Evolutionary conservation across 1,284 basidiomycete species (phyloP).

Genomic region (Microbotryomycetes sp.): DNA sequence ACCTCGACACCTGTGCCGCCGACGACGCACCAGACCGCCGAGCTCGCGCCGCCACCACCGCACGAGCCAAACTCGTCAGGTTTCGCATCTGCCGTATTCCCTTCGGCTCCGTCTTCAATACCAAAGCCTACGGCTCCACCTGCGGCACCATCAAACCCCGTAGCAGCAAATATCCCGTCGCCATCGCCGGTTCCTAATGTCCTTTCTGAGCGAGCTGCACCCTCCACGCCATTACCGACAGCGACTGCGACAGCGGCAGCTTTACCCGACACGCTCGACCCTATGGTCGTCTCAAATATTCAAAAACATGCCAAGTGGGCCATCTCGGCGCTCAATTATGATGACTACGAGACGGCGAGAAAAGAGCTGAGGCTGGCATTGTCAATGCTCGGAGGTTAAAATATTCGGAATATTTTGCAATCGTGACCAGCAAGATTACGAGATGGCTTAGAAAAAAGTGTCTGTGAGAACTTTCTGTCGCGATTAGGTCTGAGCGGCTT

Average conservation of each 20-base stretch:
- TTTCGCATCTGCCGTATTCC: not conserved
- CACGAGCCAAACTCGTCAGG: not conserved
- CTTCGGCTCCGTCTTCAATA: slow-evolving; percentile 17
- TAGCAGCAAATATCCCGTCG: slow-evolving; percentile 37
- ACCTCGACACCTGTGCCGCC: not conserved
- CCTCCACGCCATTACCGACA: slow-evolving; percentile 37
- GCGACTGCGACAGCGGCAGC: slow-evolving; percentile 46
- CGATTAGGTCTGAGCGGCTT: too few species aligned
- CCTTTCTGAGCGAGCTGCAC: slow-evolving; percentile 31
- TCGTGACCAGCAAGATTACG: too few species aligned
- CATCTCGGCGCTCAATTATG: slow-evolving; percentile 84
- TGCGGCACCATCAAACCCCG: slow-evolving; percentile 18
- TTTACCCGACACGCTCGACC: slow-evolving; percentile 61
- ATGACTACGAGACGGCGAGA: slow-evolving; percentile 73
- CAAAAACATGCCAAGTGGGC: slow-evolving; percentile 89
- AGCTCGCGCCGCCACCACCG: slow-evolving; percentile 9
- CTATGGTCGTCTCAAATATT: slow-evolving; percentile 56
- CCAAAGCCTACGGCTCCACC: slow-evolving; percentile 23
- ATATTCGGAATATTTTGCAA: not conserved
- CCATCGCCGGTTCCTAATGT: slow-evolving; percentile 28
- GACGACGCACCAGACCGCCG: slow-evolving; percentile 18
- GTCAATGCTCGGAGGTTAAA: slow-evolving; percentile 55
- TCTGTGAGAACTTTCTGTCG: too few species aligned
- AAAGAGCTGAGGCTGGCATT: slow-evolving; percentile 71
- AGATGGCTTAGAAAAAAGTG: too few species aligned